phyloP scores from a whole-genome alignment of 192 early-diverging fungal species.

The Irineochytrium annulatum region DNA sequence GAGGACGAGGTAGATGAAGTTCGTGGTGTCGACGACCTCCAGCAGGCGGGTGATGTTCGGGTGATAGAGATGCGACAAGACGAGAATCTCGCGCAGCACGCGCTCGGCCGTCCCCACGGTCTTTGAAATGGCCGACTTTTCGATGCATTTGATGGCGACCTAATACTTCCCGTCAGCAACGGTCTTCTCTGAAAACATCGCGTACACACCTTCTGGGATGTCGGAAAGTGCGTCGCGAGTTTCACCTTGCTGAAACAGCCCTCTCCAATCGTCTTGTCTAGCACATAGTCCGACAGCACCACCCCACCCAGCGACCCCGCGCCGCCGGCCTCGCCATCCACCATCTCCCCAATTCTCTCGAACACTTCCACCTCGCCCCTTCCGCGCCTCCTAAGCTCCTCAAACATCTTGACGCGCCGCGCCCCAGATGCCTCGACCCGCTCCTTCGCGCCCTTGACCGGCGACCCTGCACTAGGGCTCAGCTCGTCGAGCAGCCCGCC shows the following conservation, averaged over 20 bases:
- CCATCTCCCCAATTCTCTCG: too few relatives aligned
- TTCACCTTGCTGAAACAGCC: constrained; percentile 47
- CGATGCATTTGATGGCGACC: constrained; percentile 47
- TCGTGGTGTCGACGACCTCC: constrained; percentile 74
- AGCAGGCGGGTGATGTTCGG: constrained; percentile 73
- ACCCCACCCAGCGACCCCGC: constrained; percentile 3
- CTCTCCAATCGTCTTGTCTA: constrained; percentile 44
- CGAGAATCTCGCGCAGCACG: constrained; percentile 50
- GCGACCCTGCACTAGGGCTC: constrained; percentile 1
- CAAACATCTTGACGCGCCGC: background rate
- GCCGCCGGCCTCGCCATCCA: too few relatives aligned
- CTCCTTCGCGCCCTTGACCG: background rate
- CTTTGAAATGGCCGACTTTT: constrained; percentile 30
- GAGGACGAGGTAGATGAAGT: constrained; percentile 78
- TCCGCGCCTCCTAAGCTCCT: background rate
- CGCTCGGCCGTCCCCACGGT: constrained; percentile 31
- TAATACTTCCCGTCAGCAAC: constrained; percentile 10
- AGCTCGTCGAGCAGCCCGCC: constrained; percentile 9
- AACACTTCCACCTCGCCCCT: too few relatives aligned
- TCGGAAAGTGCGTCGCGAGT: constrained; percentile 32
- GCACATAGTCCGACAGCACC: constrained; percentile 23
- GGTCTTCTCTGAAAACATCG: background rate
- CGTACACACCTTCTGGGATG: constrained; percentile 26
- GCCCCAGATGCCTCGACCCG: background rate
- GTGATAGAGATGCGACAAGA: constrained; percentile 55